Percentiles rank a stretch among this genome's conserved stretches.
Conservation (phyloP, 2,329 filamentous ascomycete species). For the Phaeoacremonium minimum region DNA sequence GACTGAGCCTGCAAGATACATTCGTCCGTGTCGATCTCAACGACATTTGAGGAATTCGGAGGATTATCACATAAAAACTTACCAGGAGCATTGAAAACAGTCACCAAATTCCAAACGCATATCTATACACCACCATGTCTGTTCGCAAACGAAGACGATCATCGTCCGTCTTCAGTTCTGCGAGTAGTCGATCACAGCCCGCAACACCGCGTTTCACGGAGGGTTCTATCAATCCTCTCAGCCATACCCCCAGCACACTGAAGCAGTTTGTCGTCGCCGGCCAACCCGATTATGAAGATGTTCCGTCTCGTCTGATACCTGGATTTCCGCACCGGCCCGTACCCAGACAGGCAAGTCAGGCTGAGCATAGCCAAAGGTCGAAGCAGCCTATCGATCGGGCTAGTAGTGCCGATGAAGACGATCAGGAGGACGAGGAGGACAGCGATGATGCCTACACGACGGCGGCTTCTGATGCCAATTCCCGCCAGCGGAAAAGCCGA, state of each 20-base stretch:
- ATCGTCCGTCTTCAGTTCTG: conserved; percentile 11
- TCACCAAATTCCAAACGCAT: no score
- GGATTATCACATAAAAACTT: no score
- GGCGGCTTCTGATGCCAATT: conserved; percentile 6
- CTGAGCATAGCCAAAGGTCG: neutral
- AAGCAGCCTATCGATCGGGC: conserved; percentile 2
- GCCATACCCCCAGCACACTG: conserved; percentile 46
- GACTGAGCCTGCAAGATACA: no score
- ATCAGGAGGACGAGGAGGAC: conserved; percentile 5
- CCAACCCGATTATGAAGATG: conserved; percentile 38
- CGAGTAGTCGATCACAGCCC: conserved; percentile 9
- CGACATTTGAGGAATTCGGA: no score
- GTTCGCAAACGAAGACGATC: conserved; percentile 31
- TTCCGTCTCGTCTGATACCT: conserved; percentile 28
- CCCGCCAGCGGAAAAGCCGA: conserved; percentile 17
- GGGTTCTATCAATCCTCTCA: conserved; percentile 48
- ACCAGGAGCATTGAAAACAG: no score
- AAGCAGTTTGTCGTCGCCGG: conserved; percentile 51
- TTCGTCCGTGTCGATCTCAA: no score
- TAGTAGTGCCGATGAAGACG: no score
- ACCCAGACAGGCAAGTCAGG: conserved; percentile 10
- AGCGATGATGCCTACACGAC: conserved; percentile 4
- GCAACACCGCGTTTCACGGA: conserved; percentile 16
- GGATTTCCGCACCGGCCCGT: conserved; percentile 49
- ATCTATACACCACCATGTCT: no score